These are phyloP conservation scores for Sporobolomyces roseus DNA, from an alignment of 768 basidiomycete genomes.

Conservation along the genomic window DNA sequence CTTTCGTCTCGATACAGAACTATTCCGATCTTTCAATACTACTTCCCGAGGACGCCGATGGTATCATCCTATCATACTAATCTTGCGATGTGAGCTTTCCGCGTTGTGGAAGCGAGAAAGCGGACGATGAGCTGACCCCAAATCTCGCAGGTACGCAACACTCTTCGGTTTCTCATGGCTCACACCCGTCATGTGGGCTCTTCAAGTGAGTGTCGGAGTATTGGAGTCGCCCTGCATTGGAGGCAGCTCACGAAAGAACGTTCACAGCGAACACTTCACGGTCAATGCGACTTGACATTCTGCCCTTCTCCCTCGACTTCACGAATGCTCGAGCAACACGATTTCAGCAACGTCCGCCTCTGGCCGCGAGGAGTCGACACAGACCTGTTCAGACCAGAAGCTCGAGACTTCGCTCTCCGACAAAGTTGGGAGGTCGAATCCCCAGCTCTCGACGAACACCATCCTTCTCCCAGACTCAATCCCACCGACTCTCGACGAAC, in stretches of 20 bases:
- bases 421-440: conserved; percentile 46
- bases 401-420: conserved; percentile 45
- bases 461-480: conserved; percentile 22
- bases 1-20: conserved; percentile 6
- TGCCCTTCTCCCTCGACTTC: conserved; percentile 52
- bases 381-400: conserved; percentile 48
- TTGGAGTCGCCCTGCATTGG: too few relatives aligned
- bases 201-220: conserved; percentile 4
- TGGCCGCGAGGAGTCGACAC: conserved; percentile 53
- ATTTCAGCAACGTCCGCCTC: conserved; percentile 48
- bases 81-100: too few relatives aligned
- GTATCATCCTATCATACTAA: conserved; percentile 53
- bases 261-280: conserved; percentile 24
- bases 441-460: conserved; percentile 17
- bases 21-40: conserved; percentile 27
- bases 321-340: conserved; percentile 47
- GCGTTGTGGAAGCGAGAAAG: too few relatives aligned
- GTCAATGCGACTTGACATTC: conserved; percentile 49
- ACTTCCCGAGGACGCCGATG: conserved; percentile 43
- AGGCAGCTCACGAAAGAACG: too few relatives aligned
- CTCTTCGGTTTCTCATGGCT: conserved; percentile 52
- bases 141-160: too few relatives aligned
- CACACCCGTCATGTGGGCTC: conserved; percentile 52
- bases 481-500: background rate
- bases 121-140: too few relatives aligned